Evolutionary conservation across 2,329 filamentous ascomycete species (phyloP).

Genomic region (Elsinoe perseae): DNA sequence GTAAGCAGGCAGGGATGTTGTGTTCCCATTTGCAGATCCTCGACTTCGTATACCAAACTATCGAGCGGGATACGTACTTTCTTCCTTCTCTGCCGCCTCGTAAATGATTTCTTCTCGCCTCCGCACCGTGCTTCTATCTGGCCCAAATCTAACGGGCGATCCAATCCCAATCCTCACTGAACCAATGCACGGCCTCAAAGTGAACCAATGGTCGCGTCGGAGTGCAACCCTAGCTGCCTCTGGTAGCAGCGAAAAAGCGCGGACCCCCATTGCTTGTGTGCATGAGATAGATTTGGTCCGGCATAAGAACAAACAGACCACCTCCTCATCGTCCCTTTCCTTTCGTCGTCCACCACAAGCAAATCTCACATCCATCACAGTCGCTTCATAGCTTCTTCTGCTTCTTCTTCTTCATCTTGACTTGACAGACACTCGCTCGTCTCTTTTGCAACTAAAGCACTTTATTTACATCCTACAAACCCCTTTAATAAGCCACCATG

Average conservation of each 20-base stretch:
- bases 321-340: background rate
- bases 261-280: background rate
- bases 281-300: conserved; percentile 5
- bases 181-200: conserved; percentile 2
- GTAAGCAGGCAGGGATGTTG: background rate
- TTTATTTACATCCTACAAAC: background rate
- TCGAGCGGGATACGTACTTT: background rate
- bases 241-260: too few species aligned
- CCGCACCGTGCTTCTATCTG: background rate
- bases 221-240: conserved; percentile 6
- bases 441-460: background rate
- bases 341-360: background rate
- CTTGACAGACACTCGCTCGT: conserved; percentile 9
- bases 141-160: conserved; percentile 4
- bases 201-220: conserved; percentile 13
- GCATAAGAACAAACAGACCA: conserved; percentile 8
- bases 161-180: conserved; percentile 5
- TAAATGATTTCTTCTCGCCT: background rate
- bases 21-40: background rate
- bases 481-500: conserved; percentile 14
- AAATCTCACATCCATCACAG: background rate
- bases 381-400: background rate
- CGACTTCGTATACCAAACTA: background rate
- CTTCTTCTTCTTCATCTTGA: background rate
- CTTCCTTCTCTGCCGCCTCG: background rate